These are phyloP conservation scores for Monilinia fructicola DNA, from an alignment of 2,329 filamentous ascomycete genomes.

Conservation along the genomic window DNA sequence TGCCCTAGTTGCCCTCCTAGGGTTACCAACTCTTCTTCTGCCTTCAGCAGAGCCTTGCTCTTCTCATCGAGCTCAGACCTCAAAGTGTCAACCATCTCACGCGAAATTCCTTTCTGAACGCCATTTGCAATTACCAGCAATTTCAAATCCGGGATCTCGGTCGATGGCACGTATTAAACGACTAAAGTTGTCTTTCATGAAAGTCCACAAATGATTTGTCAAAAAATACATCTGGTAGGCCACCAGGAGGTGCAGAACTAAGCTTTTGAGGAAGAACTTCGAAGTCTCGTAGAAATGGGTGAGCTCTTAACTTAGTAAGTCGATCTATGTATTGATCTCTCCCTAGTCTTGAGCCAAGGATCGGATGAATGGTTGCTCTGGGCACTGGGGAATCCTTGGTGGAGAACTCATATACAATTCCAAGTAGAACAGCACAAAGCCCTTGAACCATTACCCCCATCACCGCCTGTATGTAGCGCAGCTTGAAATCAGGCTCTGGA, in stretches of 20 bases:
- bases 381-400: conserved; percentile 94
- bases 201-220: conserved; percentile 88
- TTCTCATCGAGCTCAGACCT: conserved; percentile 75
- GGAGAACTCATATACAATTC: conserved; percentile 93
- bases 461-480: conserved; percentile 57
- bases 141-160: conserved; percentile 83
- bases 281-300: conserved; percentile 81
- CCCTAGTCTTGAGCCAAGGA: conserved; percentile 74
- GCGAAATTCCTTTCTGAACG: conserved; percentile 85
- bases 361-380: conserved; percentile 73
- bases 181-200: conserved; percentile 94
- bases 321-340: conserved; percentile 85
- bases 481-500: conserved; percentile 80
- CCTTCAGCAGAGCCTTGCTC: conserved; percentile 52
- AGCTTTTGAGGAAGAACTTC: conserved; percentile 77
- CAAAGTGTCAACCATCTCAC: conserved; percentile 85
- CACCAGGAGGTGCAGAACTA: conserved; percentile 51
- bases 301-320: conserved; percentile 72
- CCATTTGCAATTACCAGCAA: conserved; percentile 77
- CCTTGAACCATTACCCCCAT: conserved; percentile 71
- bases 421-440: conserved; percentile 79
- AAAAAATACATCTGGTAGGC: conserved; percentile 78
- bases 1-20: conserved; percentile 62
- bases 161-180: conserved; percentile 82
- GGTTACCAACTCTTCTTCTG: conserved; percentile 48